Evolutionary conservation across 495 filamentous ascomycete genomes (phyloP).

Genomic region (Penicillium fimorum): DNA sequence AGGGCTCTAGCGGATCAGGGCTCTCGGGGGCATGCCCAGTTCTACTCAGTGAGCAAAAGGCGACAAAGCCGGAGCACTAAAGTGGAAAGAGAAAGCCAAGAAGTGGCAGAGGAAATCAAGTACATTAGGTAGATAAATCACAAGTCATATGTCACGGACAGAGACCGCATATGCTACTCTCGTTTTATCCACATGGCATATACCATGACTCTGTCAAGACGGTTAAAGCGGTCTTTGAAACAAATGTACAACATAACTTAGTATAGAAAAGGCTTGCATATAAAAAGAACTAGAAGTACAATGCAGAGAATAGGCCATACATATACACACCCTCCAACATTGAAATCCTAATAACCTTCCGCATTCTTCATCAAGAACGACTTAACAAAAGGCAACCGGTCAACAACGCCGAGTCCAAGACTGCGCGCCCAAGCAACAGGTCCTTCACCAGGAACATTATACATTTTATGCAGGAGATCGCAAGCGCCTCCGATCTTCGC

Average conservation of each 20-base stretch:
- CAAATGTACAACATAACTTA: neutral
- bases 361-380: slow-evolving; percentile 85
- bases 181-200: neutral
- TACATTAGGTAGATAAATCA: neutral
- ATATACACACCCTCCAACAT: slow-evolving; percentile 9
- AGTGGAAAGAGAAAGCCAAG: slow-evolving; percentile 13
- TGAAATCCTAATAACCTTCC: slow-evolving; percentile 51
- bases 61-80: slow-evolving; percentile 15
- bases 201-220: neutral
- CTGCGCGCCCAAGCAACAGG: slow-evolving; percentile 77
- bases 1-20: no score
- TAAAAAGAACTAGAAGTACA: slow-evolving; percentile 20
- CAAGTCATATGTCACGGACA: no score
- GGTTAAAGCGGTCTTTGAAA: neutral
- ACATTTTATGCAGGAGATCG: slow-evolving; percentile 93
- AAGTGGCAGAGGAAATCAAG: slow-evolving; percentile 17
- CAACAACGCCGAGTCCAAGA: slow-evolving; percentile 72
- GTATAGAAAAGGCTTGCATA: slow-evolving; percentile 5
- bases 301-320: slow-evolving; percentile 13
- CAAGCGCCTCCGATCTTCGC: slow-evolving; percentile 83
- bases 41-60: slow-evolving; percentile 16
- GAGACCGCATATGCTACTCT: no score
- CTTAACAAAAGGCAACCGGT: slow-evolving; percentile 77
- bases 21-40: slow-evolving; percentile 11
- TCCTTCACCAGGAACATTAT: slow-evolving; percentile 64